These are phyloP conservation scores for Nannochloropsis oceanica DNA, from an alignment of 108 stramenopile species.

Conservation along the genomic window DNA sequence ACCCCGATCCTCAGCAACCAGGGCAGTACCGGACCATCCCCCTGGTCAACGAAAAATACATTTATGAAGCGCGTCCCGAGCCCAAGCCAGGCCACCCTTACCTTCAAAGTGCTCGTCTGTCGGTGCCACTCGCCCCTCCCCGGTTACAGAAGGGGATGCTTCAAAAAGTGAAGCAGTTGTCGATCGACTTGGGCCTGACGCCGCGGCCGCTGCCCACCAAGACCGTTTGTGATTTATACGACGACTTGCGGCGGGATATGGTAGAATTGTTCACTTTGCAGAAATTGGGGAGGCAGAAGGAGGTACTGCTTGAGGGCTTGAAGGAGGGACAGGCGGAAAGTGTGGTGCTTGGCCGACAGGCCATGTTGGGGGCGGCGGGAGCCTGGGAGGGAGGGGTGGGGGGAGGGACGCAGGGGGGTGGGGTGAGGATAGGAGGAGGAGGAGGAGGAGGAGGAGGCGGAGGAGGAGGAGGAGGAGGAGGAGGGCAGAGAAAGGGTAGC, in stretches of 20 bases:
- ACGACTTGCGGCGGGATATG: not conserved
- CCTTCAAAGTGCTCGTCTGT: not conserved
- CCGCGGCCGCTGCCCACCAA: not conserved
- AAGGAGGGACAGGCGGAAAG: not conserved
- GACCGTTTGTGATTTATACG: not conserved
- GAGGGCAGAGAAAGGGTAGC: not conserved
- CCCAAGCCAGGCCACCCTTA: not conserved
- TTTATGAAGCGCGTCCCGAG: not conserved
- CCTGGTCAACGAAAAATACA: not conserved
- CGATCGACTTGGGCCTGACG: not conserved
- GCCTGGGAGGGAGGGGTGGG: not conserved
- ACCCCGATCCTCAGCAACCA: not conserved
- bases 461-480: not conserved
- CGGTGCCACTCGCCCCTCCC: not conserved
- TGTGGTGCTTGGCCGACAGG: not conserved
- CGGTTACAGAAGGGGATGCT: not conserved
- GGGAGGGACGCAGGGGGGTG: not conserved
- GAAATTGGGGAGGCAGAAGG: not conserved
- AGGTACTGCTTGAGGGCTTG: not conserved
- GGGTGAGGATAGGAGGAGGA: not conserved
- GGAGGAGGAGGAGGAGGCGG: not conserved
- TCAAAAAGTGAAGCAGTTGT: not conserved
- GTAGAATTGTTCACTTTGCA: not conserved
- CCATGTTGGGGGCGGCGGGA: not conserved
- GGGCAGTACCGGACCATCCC: not conserved